A percentile compares a stretch with the other conserved stretches of the same genome.
phyloP scores from a whole-genome alignment of 768 basidiomycete species.

The Obba rivulosa region DNA sequence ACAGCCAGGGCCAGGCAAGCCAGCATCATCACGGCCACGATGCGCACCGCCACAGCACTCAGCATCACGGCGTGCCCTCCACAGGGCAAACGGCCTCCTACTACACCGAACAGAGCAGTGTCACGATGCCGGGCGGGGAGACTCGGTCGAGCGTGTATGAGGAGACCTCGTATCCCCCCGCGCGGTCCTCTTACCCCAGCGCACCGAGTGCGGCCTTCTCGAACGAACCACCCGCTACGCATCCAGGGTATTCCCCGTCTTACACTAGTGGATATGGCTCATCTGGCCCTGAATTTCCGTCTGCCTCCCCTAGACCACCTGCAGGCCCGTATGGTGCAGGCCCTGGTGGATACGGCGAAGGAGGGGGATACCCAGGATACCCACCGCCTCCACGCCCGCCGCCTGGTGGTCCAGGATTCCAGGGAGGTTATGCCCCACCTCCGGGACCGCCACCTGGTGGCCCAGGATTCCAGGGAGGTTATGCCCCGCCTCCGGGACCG shows the following conservation, averaged over 20 bases:
- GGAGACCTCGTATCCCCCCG: background rate
- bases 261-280: background rate
- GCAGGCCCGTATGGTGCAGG: background rate
- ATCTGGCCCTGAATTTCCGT: background rate
- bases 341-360: background rate
- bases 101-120: conserved; percentile 2
- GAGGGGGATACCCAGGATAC: background rate
- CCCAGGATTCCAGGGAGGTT: conserved; percentile 7
- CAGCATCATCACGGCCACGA: background rate
- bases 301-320: background rate
- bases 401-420: background rate
- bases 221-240: background rate
- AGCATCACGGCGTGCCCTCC: background rate
- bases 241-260: background rate
- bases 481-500: conserved; percentile 2
- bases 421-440: background rate
- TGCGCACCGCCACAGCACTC: background rate
- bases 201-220: background rate
- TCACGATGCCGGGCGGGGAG: conserved; percentile 2
- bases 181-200: background rate
- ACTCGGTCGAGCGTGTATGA: background rate
- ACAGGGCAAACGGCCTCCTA: conserved; percentile 8
- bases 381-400: conserved; percentile 5
- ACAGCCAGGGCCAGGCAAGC: background rate
- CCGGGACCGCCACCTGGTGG: conserved; percentile 7